Percentiles rank a stretch among this genome's conserved stretches.
Conservation (phyloP, 2,329 filamentous ascomycete species). For the Ophiocordyceps polyrhachis-furcata region DNA sequence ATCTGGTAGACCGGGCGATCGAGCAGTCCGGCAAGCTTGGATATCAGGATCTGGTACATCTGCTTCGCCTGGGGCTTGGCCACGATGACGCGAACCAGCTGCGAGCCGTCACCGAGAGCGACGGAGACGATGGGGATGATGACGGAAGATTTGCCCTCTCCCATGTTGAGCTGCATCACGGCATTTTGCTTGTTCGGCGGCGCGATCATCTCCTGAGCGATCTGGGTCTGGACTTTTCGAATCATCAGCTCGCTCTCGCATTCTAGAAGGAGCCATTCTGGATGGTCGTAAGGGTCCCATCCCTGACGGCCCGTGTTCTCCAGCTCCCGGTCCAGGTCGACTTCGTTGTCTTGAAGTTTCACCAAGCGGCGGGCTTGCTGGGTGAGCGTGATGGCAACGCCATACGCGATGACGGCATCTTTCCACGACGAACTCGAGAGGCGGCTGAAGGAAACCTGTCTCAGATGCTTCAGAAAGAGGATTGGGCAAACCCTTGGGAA, state of each 20-base stretch:
- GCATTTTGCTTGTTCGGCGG: slow-evolving; percentile 22
- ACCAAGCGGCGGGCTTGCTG: slow-evolving; percentile 25
- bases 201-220: slow-evolving; percentile 34
- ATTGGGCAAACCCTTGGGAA: not conserved
- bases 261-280: slow-evolving; percentile 46
- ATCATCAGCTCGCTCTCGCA: slow-evolving; percentile 44
- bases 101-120: slow-evolving; percentile 27
- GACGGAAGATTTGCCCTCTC: slow-evolving; percentile 50
- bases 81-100: slow-evolving; percentile 39
- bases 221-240: slow-evolving; percentile 36
- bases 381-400: slow-evolving; percentile 17
- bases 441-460: not conserved
- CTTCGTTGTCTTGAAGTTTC: not conserved
- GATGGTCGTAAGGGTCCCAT: slow-evolving; percentile 31
- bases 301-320: slow-evolving; percentile 32
- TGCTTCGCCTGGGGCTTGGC: slow-evolving; percentile 42
- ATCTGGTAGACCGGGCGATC: slow-evolving; percentile 34
- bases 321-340: slow-evolving; percentile 14
- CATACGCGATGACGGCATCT: slow-evolving; percentile 19
- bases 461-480: not conserved
- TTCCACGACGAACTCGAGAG: slow-evolving; percentile 18
- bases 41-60: slow-evolving; percentile 20
- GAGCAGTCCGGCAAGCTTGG: slow-evolving; percentile 32
- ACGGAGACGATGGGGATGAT: slow-evolving; percentile 47
- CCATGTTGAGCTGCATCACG: slow-evolving; percentile 49